Evolutionary conservation across 176 grass and related monocot genomes (phyloP), one percentile per base, ranked within the genome.

Genomic region (Aegilops sharonensis): DNA sequence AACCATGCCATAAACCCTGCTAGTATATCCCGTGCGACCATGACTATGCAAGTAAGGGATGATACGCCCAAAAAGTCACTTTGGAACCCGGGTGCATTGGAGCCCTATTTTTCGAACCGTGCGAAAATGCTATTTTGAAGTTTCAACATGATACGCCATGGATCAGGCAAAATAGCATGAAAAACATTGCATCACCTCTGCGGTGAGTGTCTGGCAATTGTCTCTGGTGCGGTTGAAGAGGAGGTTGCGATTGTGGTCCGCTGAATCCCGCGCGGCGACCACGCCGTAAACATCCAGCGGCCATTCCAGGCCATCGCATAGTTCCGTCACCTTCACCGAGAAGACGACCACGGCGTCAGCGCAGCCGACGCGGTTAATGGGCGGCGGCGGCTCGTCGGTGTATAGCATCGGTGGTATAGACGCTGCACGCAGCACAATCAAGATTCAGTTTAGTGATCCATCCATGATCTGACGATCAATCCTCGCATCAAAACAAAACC

Each of bases 221-320:
- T 75, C 72, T 75, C 72, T 75, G n/a, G 40, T 45, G 40, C 72
- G 72, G 42, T 48, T 47, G 72, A 75, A 75, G 43, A 75, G 14
- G 24, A 75, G n/a, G 72, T 50, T 75, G 7, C 40, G 72, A 9
- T 50, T 73, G 71, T 23, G 13, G 40, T 74, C 40, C 25, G 45
- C 2, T 9, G 40, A 74, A 74, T 47, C 71, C 71, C 39, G 40
- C 7, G 12, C 71, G 6, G 71, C 39, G 24, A 48, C 12, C 5
- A 74, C 8, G 5, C 71, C 71, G 3, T 47, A 74, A 6, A 74
- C 71, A 74, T 74, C 71, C 12, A 74, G n/a, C 2, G 71, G 71
- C 71, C 71, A 74, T 24, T 74, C 23, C 11, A 48, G 42, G 71
- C 12, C 11, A 13, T 29, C 2, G 12, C 27, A 0, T 48, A 74